Percentiles rank a stretch among this genome's conserved stretches.
Conservation (phyloP, 768 basidiomycete species). For the Symmetrospora coprosmae region DNA sequence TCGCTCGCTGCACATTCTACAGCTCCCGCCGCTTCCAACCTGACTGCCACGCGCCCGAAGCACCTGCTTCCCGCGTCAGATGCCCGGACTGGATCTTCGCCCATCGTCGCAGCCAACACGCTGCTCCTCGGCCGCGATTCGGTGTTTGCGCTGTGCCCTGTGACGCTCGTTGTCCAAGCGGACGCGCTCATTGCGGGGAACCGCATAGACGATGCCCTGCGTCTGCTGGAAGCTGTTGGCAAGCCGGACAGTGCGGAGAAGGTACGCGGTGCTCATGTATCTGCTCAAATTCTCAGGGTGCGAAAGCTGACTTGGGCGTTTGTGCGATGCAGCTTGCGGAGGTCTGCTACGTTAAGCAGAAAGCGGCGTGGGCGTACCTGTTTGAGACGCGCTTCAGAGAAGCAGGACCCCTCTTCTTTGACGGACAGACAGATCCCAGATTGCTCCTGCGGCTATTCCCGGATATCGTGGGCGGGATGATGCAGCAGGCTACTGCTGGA, state of each 20-base stretch:
- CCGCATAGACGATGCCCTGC: slow-evolving; percentile 20
- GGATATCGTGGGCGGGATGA: background rate
- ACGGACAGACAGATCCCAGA: background rate
- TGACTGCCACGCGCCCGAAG: background rate
- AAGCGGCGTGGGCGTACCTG: slow-evolving; percentile 6
- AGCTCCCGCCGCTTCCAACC: background rate
- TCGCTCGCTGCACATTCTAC: background rate
- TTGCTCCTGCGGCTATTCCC: slow-evolving; percentile 9
- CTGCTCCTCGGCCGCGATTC: slow-evolving; percentile 24
- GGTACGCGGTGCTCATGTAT: background rate
- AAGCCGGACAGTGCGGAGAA: slow-evolving; percentile 5
- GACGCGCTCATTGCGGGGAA: slow-evolving; percentile 27
- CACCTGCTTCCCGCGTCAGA: too few relatives aligned
- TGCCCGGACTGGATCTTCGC: too few relatives aligned
- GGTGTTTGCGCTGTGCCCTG: slow-evolving; percentile 18
- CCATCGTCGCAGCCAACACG: background rate
- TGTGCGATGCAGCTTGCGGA: slow-evolving; percentile 13
- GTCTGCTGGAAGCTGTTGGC: slow-evolving; percentile 12
- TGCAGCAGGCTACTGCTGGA: too few relatives aligned
- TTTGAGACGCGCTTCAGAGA: slow-evolving; percentile 6
- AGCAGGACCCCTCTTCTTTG: background rate
- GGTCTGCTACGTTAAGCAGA: slow-evolving; percentile 10
- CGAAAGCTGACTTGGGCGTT: background rate
- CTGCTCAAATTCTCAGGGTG: background rate
- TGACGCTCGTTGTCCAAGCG: slow-evolving; percentile 27